phyloP scores from a whole-genome alignment of 1,284 basidiomycete species.

The Caloboletus inedulis region DNA sequence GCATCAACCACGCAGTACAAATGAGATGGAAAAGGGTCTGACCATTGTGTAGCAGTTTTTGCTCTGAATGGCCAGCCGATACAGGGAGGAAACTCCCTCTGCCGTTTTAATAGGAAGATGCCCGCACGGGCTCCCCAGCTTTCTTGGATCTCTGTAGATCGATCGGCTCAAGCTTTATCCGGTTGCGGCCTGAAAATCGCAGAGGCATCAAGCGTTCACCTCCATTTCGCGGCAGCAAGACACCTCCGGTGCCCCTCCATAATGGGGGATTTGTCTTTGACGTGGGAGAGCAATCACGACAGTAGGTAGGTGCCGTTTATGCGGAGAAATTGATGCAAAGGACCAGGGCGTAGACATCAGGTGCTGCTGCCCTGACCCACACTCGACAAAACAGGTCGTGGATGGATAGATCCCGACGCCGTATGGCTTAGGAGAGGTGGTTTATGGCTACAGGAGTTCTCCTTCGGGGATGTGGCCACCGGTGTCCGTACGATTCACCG shows the following conservation, averaged over 20 bases:
- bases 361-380: constrained; percentile 6
- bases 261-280: constrained; percentile 5
- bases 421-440: constrained; percentile 7
- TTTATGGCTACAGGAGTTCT: constrained; percentile 11
- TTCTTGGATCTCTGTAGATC: constrained; percentile 8
- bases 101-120: constrained; percentile 10
- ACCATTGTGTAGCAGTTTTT: constrained; percentile 27
- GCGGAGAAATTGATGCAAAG: constrained; percentile 2
- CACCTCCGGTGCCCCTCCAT: neutral
- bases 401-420: constrained; percentile 3
- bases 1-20: constrained; percentile 27
- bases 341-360: constrained; percentile 1
- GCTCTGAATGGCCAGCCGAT: constrained; percentile 10
- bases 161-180: neutral
- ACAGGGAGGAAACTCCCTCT: neutral
- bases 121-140: neutral
- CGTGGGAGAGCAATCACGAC: neutral
- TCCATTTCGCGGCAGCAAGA: constrained; percentile 3
- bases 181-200: neutral
- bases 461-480: constrained; percentile 16
- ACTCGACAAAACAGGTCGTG: constrained; percentile 7
- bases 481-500: constrained; percentile 8
- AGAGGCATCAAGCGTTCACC: neutral
- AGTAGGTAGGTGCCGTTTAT: neutral
- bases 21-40: constrained; percentile 30